phyloP scores from a whole-genome alignment of 1,284 basidiomycete genomes.

The Ceratorhiza oryzae-sativae region DNA sequence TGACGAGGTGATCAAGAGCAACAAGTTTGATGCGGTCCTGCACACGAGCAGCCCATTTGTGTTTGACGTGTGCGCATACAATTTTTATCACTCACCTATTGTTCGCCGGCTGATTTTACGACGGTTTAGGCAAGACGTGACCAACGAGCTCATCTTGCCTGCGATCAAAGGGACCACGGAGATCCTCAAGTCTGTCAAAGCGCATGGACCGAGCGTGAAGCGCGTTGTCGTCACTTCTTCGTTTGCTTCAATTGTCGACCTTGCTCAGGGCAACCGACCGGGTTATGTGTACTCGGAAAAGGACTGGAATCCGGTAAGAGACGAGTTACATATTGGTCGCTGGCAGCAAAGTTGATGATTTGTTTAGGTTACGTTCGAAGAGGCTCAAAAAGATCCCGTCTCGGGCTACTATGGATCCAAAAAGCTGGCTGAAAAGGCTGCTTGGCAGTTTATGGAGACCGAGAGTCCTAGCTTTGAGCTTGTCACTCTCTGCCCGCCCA shows the following conservation, averaged over 20 bases:
- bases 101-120: not conserved
- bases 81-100: not conserved
- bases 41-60: constrained; percentile 39
- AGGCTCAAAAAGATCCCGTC: constrained; percentile 13
- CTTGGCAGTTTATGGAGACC: constrained; percentile 43
- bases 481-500: constrained; percentile 39
- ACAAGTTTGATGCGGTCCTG: constrained; percentile 40
- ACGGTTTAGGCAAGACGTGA: constrained; percentile 32
- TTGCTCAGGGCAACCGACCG: constrained; percentile 41
- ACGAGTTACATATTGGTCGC: constrained; percentile 6
- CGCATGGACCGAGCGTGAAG: constrained; percentile 48
- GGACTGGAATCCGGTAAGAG: constrained; percentile 38
- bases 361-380: constrained; percentile 19
- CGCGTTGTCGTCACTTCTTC: constrained; percentile 55
- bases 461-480: constrained; percentile 41
- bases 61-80: constrained; percentile 25
- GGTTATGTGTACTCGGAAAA: constrained; percentile 38
- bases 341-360: not conserved
- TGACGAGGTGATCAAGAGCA: constrained; percentile 42
- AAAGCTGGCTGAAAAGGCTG: constrained; percentile 46
- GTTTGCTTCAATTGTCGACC: constrained; percentile 49
- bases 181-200: constrained; percentile 50
- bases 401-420: constrained; percentile 47
- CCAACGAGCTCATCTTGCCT: constrained; percentile 52
- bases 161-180: constrained; percentile 56